phyloP scores from a whole-genome alignment of 1,284 basidiomycete species.

The Heliocybe sulcata region DNA sequence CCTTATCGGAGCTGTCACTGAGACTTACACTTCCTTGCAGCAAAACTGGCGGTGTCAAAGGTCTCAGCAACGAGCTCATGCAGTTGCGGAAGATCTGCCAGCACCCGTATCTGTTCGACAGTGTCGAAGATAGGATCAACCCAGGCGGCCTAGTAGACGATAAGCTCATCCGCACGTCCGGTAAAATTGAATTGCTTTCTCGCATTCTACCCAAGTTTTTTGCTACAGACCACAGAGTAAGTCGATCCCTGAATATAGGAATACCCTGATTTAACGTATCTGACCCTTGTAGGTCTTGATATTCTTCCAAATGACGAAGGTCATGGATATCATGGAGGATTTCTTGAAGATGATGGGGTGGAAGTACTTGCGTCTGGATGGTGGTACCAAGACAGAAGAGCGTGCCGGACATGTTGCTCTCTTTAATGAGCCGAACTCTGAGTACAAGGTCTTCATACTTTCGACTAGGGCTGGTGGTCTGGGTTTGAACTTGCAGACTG shows the following conservation, averaged over 20 bases:
- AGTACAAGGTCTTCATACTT: constrained; percentile 91
- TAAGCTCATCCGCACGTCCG: constrained; percentile 81
- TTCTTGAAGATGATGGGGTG: constrained; percentile 89
- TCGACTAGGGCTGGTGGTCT: constrained; percentile 97
- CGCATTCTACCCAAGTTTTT: constrained; percentile 96
- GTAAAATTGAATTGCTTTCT: constrained; percentile 94
- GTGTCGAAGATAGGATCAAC: constrained; percentile 90
- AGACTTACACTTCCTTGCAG: constrained; percentile 25
- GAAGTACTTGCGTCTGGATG: constrained; percentile 93
- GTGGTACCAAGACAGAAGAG: constrained; percentile 97
- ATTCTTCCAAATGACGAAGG: constrained; percentile 99
- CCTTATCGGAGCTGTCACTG: neutral
- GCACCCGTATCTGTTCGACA: constrained; percentile 94
- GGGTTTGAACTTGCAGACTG: constrained; percentile 96
- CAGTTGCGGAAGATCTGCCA: constrained; percentile 99
- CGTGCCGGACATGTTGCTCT: constrained; percentile 85
- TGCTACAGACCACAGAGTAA: constrained; percentile 83
- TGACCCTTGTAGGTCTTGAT: constrained; percentile 70
- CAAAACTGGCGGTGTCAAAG: constrained; percentile 73
- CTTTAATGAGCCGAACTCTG: constrained; percentile 90
- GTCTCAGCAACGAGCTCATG: constrained; percentile 97
- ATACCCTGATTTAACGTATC: constrained; percentile 6
- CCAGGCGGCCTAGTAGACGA: constrained; percentile 79
- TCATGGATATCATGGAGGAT: constrained; percentile 99
- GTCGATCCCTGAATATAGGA: constrained; percentile 12